Evolutionary conservation across 2,329 filamentous ascomycete genomes (phyloP).

Genomic region (Colletotrichum musae): DNA sequence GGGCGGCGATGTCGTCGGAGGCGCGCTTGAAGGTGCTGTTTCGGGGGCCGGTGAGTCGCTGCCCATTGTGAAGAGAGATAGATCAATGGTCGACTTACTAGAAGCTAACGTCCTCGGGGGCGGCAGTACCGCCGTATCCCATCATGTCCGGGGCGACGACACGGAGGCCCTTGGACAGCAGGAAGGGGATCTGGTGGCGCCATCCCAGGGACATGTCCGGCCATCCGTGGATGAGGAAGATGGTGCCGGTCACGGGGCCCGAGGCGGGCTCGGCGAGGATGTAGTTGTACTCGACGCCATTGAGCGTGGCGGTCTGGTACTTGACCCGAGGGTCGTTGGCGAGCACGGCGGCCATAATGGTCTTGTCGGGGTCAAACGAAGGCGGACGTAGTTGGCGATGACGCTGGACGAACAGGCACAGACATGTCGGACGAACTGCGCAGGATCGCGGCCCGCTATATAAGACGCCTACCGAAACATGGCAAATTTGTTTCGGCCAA

Average conservation of each 20-base stretch:
- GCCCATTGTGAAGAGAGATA: too few relatives aligned
- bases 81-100: slow-evolving; percentile 16
- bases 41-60: slow-evolving; percentile 50
- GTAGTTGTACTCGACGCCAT: slow-evolving; percentile 75
- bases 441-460: not conserved
- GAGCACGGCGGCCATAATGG: slow-evolving; percentile 4
- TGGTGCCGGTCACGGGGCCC: slow-evolving; percentile 53
- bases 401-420: not conserved
- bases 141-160: slow-evolving; percentile 85
- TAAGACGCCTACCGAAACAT: not conserved
- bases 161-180: slow-evolving; percentile 75
- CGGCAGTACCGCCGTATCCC: slow-evolving; percentile 80
- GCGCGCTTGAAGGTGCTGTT: slow-evolving; percentile 78
- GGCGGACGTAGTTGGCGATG: slow-evolving; percentile 3
- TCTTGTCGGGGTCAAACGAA: not conserved
- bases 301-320: slow-evolving; percentile 31
- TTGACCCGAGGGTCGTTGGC: slow-evolving; percentile 1
- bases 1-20: slow-evolving; percentile 78
- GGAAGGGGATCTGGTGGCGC: slow-evolving; percentile 83
- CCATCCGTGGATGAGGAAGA: slow-evolving; percentile 74
- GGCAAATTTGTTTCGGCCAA: not conserved
- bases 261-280: slow-evolving; percentile 61
- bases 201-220: slow-evolving; percentile 83
- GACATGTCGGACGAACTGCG: slow-evolving; percentile 15
- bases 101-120: slow-evolving; percentile 60